phyloP scores from a whole-genome alignment of 2,329 filamentous ascomycete species.

The Calonectria honghensis region DNA sequence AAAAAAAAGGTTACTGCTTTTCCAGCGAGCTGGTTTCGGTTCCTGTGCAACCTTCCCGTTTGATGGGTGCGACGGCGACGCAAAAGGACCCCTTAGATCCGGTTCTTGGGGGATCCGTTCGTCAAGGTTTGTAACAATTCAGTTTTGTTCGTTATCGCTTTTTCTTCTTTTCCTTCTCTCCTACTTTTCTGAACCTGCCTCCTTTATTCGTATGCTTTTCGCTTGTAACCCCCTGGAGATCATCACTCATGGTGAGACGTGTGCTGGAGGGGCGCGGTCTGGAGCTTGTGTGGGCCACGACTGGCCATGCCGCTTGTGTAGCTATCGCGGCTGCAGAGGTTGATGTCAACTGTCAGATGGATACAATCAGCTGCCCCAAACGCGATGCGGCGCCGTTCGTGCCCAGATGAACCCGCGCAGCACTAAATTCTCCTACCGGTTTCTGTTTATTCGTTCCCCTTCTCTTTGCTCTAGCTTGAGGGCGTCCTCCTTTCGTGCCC shows the following conservation, averaged over 20 bases:
- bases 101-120: neutral
- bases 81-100: conserved; percentile 7
- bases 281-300: neutral
- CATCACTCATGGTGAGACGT: conserved; percentile 3
- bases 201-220: conserved; percentile 13
- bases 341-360: neutral
- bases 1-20: neutral
- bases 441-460: neutral
- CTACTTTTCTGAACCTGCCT: neutral
- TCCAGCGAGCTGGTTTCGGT: neutral
- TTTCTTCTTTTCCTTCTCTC: neutral
- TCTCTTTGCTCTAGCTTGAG: neutral
- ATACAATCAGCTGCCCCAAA: neutral
- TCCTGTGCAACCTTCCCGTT: conserved; percentile 14
- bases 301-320: neutral
- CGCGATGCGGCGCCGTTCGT: neutral
- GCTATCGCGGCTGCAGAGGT: neutral
- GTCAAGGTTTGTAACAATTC: conserved; percentile 8
- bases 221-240: neutral
- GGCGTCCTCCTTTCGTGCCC: neutral
- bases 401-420: neutral
- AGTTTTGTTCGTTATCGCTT: neutral
- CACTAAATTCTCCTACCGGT: neutral
- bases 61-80: neutral
- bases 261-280: neutral